These are phyloP conservation scores for Debaryomyces prosopidis DNA, from an alignment of 805 yeast genomes.

Conservation along the genomic window DNA sequence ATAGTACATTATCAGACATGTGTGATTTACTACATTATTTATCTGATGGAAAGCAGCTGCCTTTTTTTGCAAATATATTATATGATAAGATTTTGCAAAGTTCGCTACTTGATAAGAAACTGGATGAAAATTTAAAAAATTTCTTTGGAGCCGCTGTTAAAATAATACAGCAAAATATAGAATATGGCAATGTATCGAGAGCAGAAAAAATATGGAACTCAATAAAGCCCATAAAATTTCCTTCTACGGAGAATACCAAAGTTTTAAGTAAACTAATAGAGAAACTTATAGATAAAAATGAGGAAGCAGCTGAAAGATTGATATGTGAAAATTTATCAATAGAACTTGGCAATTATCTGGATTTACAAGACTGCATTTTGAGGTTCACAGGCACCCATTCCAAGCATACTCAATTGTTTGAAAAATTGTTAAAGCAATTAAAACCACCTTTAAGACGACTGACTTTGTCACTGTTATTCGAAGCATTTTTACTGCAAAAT, in stretches of 20 bases:
- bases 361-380: constrained; percentile 8
- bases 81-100: constrained; percentile 7
- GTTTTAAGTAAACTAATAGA: neutral
- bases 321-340: neutral
- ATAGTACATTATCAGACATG: neutral
- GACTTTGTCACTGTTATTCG: constrained; percentile 33
- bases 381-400: constrained; percentile 10
- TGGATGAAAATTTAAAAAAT: neutral
- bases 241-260: neutral
- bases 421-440: constrained; percentile 19
- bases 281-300: neutral
- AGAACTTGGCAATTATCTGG: neutral
- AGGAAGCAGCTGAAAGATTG: neutral
- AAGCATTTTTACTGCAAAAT: constrained; percentile 25
- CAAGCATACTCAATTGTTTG: constrained; percentile 11
- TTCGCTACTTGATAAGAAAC: neutral
- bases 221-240: neutral
- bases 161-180: constrained; percentile 13
- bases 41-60: constrained; percentile 4
- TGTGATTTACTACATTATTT: constrained; percentile 3
- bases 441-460: constrained; percentile 32
- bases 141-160: neutral
- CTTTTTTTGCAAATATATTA: constrained; percentile 19
- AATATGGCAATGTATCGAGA: constrained; percentile 12
- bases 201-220: constrained; percentile 18